phyloP scores from a whole-genome alignment of 352 stramenopile species.

The Salisapilia sapeloensis region DNA sequence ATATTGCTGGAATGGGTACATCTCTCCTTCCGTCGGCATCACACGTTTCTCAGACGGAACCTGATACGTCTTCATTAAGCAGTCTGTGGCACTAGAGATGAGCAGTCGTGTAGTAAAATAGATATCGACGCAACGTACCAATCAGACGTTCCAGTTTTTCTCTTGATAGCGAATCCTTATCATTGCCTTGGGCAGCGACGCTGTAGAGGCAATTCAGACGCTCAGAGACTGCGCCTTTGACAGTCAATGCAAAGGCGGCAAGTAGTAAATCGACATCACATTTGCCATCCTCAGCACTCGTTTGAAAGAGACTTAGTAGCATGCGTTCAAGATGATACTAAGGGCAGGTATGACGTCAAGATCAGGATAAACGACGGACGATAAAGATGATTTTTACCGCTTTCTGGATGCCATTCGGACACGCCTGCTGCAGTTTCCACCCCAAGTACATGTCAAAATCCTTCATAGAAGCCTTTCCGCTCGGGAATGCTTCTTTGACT shows the following conservation, averaged over 20 bases:
- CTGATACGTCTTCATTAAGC: slow-evolving; percentile 65
- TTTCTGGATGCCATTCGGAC: slow-evolving; percentile 41
- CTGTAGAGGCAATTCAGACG: slow-evolving; percentile 58
- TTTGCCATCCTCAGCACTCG: slow-evolving; percentile 36
- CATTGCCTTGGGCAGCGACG: slow-evolving; percentile 10
- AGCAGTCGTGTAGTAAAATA: background rate
- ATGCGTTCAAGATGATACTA: slow-evolving; percentile 68
- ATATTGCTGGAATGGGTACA: slow-evolving; percentile 70
- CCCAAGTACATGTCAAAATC: slow-evolving; percentile 70
- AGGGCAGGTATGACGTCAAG: background rate
- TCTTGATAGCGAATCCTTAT: no score
- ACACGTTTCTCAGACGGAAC: slow-evolving; percentile 76
- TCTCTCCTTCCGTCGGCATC: slow-evolving; percentile 34
- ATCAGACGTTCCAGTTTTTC: slow-evolving; percentile 41
- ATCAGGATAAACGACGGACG: background rate
- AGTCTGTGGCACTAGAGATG: slow-evolving; percentile 7
- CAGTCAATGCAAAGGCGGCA: slow-evolving; percentile 68
- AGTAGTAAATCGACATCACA: slow-evolving; percentile 49
- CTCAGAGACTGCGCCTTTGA: slow-evolving; percentile 57
- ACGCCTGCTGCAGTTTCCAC: slow-evolving; percentile 40
- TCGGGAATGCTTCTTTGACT: slow-evolving; percentile 32
- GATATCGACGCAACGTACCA: slow-evolving; percentile 4
- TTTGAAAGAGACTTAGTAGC: slow-evolving; percentile 39
- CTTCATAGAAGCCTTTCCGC: slow-evolving; percentile 40
- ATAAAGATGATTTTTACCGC: slow-evolving; percentile 7